Evolutionary conservation across 345 rosid species (phyloP), one percentile per base, ranked within the genome.

Genomic region (Brassica incana): DNA sequence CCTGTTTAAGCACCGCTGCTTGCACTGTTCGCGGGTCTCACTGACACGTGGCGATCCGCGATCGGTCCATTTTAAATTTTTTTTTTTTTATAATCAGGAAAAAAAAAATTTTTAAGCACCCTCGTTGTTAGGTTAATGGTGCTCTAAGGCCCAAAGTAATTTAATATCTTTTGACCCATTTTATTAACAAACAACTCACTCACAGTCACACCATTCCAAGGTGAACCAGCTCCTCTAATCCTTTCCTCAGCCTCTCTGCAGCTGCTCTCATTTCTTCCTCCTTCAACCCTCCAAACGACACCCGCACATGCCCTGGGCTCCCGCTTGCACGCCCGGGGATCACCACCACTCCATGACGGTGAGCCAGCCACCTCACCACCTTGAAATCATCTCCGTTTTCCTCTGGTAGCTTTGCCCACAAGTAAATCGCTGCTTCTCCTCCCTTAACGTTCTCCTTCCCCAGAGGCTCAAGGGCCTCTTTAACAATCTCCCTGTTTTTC

Each of bases 391-490:
- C 79, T 1, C 1, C 10, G 15, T 79, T 64, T 61, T 82, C 69
- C n/a, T 88, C 91, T 0, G 98, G 98, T 70, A 95, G 90, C 78
- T 80, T 93, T 2, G 90, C 97, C 99, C 98, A 95, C 73, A 95
- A 45, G 91, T 95, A 95, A 8, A 95, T 88, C 16, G 93, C 96
- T 1, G 97, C 98, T 83, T 95, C 99, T 75, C 98, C 98, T 8
- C 99, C 99, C 82, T 83, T 91, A 12, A 93, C 88, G 1, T 90
- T 87, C 14, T 74, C 92, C 72, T 87, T 81, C 16, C 99, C 98
- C 16, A 95, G 77, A 1, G 97, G 98, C 18, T 88, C 85, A 45
- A 95, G 92, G 6, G 98, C 97, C 71, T 90, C 85, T 67, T 43
- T 64, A 18, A 93, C 86, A 18, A 93, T 88, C 76, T 93, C 93